Evolutionary conservation across 1,284 basidiomycete species (phyloP), one percentile per base, ranked within the genome.

Genomic region (Anthracocystis setariae): DNA sequence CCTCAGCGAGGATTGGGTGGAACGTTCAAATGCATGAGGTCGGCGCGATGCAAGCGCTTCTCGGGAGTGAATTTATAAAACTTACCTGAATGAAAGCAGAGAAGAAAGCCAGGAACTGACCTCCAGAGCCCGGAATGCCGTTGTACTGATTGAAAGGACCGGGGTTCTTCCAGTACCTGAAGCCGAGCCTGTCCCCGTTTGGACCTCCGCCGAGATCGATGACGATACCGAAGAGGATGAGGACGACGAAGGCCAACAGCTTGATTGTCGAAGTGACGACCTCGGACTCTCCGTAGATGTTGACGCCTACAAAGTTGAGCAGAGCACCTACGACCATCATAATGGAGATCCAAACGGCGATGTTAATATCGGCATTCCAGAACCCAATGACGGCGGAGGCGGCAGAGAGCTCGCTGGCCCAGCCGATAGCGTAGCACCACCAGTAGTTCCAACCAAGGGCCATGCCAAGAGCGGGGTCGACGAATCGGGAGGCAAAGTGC

Each of bases 391-490:
- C 76, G 21, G 81, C 77, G 80, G 81, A 85, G 15, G 85, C 86
- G 10, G 84, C 85, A 1, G 74, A 76, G 46, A 81, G 69, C 49
- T 83, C 81, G 25, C 74, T 73, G 23, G 79, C 77, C 43, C 74
- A 68, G 13, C 76, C 77, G 39, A 82, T 75, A 3, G 78, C 72
- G 38, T 80, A 70, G 55, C 76, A 79, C 52, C 80, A 78, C 74
- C 61, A 65, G 43, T 75, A 78, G 62, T 74, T 76, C 69, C 61
- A 74, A 9, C 80, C 80, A 2, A 81, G 85, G 5, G 90, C 89
- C 76, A 91, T 91, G 38, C 90, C 90, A 50, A 90, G 85, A 3
- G 90, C 88, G 46, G 90, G 90, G 78, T 92, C 90, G 33, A 81
- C 62, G 47, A 76, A 80, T 3, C 77, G 74, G 12, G 62, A 61